These are phyloP conservation scores for Ilyonectria sp. DNA, from an alignment of 2,329 filamentous ascomycete genomes.

Conservation along the genomic window DNA sequence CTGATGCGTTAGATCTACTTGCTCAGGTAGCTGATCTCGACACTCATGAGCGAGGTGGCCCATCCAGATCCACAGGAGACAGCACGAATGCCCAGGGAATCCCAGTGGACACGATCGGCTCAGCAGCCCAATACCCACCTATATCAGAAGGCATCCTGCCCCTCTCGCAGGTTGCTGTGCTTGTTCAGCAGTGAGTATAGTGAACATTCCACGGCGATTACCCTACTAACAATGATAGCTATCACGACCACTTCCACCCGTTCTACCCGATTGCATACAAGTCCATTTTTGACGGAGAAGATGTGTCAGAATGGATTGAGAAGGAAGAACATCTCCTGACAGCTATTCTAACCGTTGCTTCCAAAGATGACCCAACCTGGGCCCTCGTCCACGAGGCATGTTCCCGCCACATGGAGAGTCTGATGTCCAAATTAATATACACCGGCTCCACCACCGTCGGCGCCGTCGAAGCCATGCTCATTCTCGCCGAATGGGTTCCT, in stretches of 20 bases:
- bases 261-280: conserved; percentile 79
- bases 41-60: conserved; percentile 35
- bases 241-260: conserved; percentile 76
- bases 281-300: conserved; percentile 67
- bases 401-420: conserved; percentile 78
- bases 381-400: conserved; percentile 76
- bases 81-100: not conserved
- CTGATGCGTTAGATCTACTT: conserved; percentile 58
- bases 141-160: conserved; percentile 51
- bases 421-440: conserved; percentile 77
- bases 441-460: conserved; percentile 78
- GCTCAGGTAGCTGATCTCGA: conserved; percentile 59
- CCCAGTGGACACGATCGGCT: conserved; percentile 14
- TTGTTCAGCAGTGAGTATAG: conserved; percentile 48
- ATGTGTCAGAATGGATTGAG: conserved; percentile 69
- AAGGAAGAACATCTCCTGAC: conserved; percentile 78
- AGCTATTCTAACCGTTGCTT: conserved; percentile 79
- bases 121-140: conserved; percentile 50
- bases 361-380: conserved; percentile 78
- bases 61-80: not conserved
- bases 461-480: conserved; percentile 77
- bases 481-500: conserved; percentile 82
- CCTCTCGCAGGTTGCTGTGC: conserved; percentile 43
- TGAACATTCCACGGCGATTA: not conserved
- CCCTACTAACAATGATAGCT: conserved; percentile 58